Evolutionary conservation across 371 early-diverging fungal species (phyloP).

Genomic region (Choanephora cucurbitarum): DNA sequence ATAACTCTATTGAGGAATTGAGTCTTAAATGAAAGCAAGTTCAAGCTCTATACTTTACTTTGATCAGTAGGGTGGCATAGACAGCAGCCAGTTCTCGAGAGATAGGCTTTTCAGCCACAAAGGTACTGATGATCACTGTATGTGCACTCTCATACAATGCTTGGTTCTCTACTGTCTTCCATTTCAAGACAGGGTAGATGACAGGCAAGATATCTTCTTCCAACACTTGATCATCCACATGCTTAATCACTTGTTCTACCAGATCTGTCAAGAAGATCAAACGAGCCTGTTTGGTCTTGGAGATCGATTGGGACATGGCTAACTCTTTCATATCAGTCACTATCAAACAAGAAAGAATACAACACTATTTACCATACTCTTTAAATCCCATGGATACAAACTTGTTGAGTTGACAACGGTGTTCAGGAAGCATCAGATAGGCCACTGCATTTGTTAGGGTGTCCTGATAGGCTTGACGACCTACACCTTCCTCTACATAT

Average conservation of each 20-base stretch:
- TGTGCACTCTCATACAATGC: constrained; percentile 67
- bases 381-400: constrained; percentile 35
- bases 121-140: constrained; percentile 56
- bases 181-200: constrained; percentile 59
- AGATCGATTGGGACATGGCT: no score
- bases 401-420: constrained; percentile 38
- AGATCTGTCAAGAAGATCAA: constrained; percentile 56
- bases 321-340: no score
- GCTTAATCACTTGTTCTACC: constrained; percentile 52
- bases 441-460: constrained; percentile 48
- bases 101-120: constrained; percentile 52
- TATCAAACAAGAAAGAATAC: no score
- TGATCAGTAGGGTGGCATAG: constrained; percentile 49
- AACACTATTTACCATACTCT: constrained; percentile 47
- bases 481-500: constrained; percentile 36
- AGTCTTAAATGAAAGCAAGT: not conserved
- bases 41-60: constrained; percentile 42
- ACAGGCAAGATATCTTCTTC: constrained; percentile 54
- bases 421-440: constrained; percentile 35
- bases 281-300: constrained; percentile 45
- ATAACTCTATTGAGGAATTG: constrained; percentile 38
- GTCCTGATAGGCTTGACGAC: constrained; percentile 51
- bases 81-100: constrained; percentile 48
- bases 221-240: constrained; percentile 47
- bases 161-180: constrained; percentile 47